phyloP scores from a whole-genome alignment of 2,329 filamentous ascomycete species.

The Mycosphaerelloides madeirae region DNA sequence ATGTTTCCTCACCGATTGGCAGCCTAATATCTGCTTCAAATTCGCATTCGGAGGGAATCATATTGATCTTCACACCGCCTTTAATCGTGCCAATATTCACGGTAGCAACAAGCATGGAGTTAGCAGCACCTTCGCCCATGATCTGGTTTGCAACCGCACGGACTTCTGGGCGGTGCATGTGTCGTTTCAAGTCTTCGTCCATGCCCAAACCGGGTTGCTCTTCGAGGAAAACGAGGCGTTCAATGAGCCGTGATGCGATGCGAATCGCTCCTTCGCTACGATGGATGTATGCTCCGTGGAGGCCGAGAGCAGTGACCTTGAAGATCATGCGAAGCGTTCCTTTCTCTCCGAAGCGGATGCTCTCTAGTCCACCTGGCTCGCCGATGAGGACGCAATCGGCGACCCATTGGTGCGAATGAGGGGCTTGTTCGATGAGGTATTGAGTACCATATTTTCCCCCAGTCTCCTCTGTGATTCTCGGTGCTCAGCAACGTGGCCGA shows the following conservation, averaged over 20 bases:
- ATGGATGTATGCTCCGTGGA: constrained; percentile 41
- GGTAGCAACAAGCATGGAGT: constrained; percentile 33
- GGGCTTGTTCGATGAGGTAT: constrained; percentile 34
- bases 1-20: constrained; percentile 38
- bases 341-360: constrained; percentile 42
- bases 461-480: constrained; percentile 29
- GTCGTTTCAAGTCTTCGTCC: constrained; percentile 24
- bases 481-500: no score
- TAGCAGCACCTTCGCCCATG: constrained; percentile 36
- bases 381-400: constrained; percentile 39
- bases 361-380: constrained; percentile 37
- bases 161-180: constrained; percentile 31
- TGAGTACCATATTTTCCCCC: constrained; percentile 37
- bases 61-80: constrained; percentile 42
- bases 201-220: constrained; percentile 25
- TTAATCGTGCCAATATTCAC: constrained; percentile 41
- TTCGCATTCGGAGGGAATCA: constrained; percentile 36
- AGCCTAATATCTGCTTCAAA: constrained; percentile 41
- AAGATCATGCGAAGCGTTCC: constrained; percentile 40
- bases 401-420: constrained; percentile 27
- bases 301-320: constrained; percentile 31
- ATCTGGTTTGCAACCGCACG: constrained; percentile 31
- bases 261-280: constrained; percentile 37
- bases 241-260: constrained; percentile 32
- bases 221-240: constrained; percentile 29